Evolutionary conservation across 148 eudicot genomes (phyloP).

Genomic region (Diospyros kaki): DNA sequence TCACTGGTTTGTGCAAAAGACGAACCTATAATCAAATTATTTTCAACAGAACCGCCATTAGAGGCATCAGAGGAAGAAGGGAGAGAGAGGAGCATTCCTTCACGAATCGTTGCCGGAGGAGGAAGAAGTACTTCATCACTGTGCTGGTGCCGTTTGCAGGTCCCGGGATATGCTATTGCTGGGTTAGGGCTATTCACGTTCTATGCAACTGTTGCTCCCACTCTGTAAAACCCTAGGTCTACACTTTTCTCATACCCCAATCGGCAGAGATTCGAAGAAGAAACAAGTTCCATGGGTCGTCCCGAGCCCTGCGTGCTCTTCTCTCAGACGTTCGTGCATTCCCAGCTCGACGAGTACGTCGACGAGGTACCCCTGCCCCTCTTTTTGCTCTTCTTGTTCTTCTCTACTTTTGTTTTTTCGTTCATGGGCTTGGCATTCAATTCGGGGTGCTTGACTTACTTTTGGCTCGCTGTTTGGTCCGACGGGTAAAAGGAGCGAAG

Average conservation of each 20-base stretch:
- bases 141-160: no score
- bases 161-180: no score
- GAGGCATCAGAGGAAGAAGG: no score
- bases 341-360: conserved; percentile 85
- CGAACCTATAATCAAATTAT: no score
- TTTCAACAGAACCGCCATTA: no score
- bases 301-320: conserved; percentile 90
- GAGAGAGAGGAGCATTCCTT: no score
- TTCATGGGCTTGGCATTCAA: background rate
- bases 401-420: background rate
- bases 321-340: conserved; percentile 89
- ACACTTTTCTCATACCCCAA: background rate
- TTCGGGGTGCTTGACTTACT: background rate
- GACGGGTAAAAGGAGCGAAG: background rate
- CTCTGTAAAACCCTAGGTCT: background rate
- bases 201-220: background rate
- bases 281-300: conserved; percentile 50
- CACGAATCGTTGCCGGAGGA: no score
- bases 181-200: no score
- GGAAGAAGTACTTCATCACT: no score
- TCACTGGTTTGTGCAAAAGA: no score
- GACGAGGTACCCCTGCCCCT: conserved; percentile 58
- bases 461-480: background rate
- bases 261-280: background rate
- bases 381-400: background rate